Conservation (phyloP, 1,284 basidiomycete species). For the Ganoderma meredithae region DNA sequence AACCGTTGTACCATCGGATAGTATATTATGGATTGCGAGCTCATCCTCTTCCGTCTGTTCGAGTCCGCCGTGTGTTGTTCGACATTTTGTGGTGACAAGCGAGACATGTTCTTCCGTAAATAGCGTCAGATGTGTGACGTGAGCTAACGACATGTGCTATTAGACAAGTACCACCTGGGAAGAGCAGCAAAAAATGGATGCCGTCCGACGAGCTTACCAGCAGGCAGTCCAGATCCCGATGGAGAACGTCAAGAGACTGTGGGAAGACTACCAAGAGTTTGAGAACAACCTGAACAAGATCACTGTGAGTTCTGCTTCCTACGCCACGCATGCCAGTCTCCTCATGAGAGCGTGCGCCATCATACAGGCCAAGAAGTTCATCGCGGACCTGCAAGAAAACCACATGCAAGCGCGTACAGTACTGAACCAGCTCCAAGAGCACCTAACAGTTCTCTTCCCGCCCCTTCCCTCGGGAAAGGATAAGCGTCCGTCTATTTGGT, state of each 20-base stretch:
- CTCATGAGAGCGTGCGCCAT: background rate
- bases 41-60: background rate
- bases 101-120: conserved; percentile 1
- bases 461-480: conserved; percentile 52
- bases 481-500: conserved; percentile 55
- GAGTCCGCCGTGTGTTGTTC: conserved; percentile 10
- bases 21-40: conserved; percentile 10
- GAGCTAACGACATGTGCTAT: background rate
- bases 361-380: conserved; percentile 88
- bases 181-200: conserved; percentile 95
- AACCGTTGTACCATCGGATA: conserved; percentile 22
- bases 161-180: conserved; percentile 80
- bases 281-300: conserved; percentile 92
- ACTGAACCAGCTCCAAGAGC: conserved; percentile 83
- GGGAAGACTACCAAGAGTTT: conserved; percentile 95
- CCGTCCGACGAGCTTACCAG: conserved; percentile 91
- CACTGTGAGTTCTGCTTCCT: conserved; percentile 58
- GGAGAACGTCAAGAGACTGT: conserved; percentile 92
- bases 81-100: background rate
- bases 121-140: conserved; percentile 10
- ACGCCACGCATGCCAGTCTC: conserved; percentile 12
- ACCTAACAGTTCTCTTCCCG: conserved; percentile 71
- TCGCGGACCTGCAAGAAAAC: conserved; percentile 82
- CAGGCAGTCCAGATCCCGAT: conserved; percentile 94
- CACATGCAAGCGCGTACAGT: conserved; percentile 96